A percentile compares a stretch with the other conserved stretches of the same genome.
Conservation (phyloP, 2,329 filamentous ascomycete species). For the Fusarium luffae region DNA sequence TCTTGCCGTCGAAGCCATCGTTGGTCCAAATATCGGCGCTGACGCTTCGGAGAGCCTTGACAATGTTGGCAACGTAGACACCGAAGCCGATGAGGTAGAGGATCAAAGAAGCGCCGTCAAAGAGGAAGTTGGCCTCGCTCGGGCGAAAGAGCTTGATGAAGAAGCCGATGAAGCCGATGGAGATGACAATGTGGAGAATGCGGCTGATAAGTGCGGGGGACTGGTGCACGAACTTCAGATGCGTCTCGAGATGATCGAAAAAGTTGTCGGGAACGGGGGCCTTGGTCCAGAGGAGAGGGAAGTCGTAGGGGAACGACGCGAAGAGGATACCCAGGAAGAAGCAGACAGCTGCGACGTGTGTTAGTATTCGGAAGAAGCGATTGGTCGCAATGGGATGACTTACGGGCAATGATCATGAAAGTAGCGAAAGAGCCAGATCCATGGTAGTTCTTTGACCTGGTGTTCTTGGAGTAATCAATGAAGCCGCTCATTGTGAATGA, state of each 20-base stretch:
- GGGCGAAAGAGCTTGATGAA: constrained; percentile 95
- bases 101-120: constrained; percentile 84
- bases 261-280: constrained; percentile 73
- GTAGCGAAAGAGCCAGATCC: constrained; percentile 85
- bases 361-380: constrained; percentile 6
- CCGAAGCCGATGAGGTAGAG: constrained; percentile 88
- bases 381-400: constrained; percentile 53
- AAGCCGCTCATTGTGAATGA: constrained; percentile 49
- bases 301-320: constrained; percentile 95
- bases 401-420: constrained; percentile 96
- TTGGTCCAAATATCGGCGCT: constrained; percentile 73
- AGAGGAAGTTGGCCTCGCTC: constrained; percentile 93
- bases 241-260: constrained; percentile 86
- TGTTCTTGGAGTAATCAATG: constrained; percentile 68
- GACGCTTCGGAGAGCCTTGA: constrained; percentile 90
- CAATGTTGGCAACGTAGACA: constrained; percentile 95
- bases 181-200: constrained; percentile 93
- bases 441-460: constrained; percentile 66
- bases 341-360: constrained; percentile 72
- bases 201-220: constrained; percentile 92
- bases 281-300: constrained; percentile 84
- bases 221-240: constrained; percentile 91
- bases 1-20: constrained; percentile 53
- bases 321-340: constrained; percentile 99
- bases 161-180: constrained; percentile 87